Evolutionary conservation across 2,329 filamentous ascomycete species (phyloP).

Genomic region (Fusarium sp.): DNA sequence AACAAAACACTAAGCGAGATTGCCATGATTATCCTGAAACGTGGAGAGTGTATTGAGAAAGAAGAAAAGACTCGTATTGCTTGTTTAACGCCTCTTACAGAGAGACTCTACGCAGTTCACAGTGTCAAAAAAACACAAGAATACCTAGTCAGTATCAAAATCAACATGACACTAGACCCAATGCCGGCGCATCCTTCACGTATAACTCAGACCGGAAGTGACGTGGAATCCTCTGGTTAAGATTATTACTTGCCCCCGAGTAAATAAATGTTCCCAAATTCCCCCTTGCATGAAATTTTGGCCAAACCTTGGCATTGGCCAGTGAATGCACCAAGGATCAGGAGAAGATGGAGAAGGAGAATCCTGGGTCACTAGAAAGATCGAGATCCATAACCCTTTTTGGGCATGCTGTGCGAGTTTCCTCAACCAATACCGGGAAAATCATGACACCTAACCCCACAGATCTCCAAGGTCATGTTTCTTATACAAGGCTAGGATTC

Average conservation of each 20-base stretch:
- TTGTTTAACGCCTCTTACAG: not conserved
- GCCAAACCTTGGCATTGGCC: not conserved
- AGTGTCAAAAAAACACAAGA: not conserved
- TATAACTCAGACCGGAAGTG: not conserved
- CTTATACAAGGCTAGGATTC: not conserved
- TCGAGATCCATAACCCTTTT: not conserved
- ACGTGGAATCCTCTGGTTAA: not conserved
- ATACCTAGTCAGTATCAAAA: not conserved
- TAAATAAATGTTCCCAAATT: not conserved
- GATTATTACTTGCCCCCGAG: no score
- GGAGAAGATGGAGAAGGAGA: not conserved
- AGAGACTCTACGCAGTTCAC: not conserved
- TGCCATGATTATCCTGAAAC: not conserved
- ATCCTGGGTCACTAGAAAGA: not conserved
- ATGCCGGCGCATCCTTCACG: not conserved
- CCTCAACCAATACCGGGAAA: not conserved
- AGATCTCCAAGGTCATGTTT: not conserved
- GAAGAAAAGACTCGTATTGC: not conserved
- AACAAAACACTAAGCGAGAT: not conserved
- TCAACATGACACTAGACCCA: not conserved
- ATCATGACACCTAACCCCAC: not conserved
- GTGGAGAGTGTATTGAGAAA: not conserved
- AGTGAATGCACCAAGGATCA: not conserved
- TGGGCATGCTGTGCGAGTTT: not conserved
- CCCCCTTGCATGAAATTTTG: not conserved